Conservation (phyloP, 2,329 filamentous ascomycete species). For the Colletotrichum tamarilloi region DNA sequence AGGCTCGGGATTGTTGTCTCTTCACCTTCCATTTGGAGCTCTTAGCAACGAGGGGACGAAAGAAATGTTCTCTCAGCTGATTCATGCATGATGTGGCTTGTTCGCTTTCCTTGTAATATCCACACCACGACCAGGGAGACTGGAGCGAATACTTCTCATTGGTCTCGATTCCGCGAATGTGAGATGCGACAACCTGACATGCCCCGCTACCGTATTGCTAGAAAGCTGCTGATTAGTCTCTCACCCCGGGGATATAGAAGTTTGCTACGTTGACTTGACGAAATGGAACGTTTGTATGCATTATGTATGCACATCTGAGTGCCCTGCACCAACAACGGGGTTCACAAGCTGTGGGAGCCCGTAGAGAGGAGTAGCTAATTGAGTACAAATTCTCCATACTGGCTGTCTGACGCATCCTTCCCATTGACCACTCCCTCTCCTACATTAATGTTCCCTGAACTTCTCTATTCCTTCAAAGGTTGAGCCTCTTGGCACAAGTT, state of each 20-base stretch:
- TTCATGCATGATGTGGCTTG: no score
- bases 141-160: no score
- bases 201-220: not conserved
- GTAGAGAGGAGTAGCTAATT: not conserved
- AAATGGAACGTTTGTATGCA: not conserved
- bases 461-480: not conserved
- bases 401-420: not conserved
- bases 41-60: no score
- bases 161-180: no score
- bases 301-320: not conserved
- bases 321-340: not conserved
- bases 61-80: no score
- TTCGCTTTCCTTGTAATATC: no score
- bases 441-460: not conserved
- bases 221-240: not conserved
- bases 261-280: not conserved
- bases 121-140: no score
- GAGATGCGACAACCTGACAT: no score
- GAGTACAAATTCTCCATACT: not conserved
- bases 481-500: no score
- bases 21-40: no score
- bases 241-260: not conserved
- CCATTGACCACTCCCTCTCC: not conserved
- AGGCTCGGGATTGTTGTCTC: not conserved
- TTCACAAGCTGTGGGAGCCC: not conserved